A percentile compares a stretch with the other conserved stretches of the same genome.
These are phyloP conservation scores for Apiotrichum mycotoxinovorans DNA, from an alignment of 1,284 basidiomycete genomes.

Conservation along the genomic window DNA sequence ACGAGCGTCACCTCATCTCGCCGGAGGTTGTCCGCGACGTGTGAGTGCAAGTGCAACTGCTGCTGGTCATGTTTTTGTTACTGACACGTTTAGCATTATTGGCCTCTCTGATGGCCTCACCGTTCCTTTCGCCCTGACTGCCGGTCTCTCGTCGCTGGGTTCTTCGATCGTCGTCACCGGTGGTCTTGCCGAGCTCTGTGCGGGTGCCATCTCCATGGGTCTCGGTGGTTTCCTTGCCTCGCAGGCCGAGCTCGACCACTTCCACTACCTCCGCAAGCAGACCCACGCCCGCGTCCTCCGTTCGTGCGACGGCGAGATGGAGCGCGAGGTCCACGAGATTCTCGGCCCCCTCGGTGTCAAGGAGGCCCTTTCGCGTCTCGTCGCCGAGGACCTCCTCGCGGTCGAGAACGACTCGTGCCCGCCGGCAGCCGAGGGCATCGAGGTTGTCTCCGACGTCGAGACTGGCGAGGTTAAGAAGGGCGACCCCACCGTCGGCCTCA, in stretches of 20 bases:
- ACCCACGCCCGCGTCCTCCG: constrained; percentile 78
- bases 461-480: constrained; percentile 57
- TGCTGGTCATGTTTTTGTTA: background rate
- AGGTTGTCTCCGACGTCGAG: constrained; percentile 59
- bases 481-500: constrained; percentile 65
- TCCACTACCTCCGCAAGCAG: constrained; percentile 70
- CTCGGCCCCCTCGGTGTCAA: constrained; percentile 86
- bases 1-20: constrained; percentile 50
- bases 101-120: constrained; percentile 95
- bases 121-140: constrained; percentile 82
- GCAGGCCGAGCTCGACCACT: constrained; percentile 92
- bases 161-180: constrained; percentile 85
- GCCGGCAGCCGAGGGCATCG: constrained; percentile 24
- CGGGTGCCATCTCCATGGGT: constrained; percentile 93
- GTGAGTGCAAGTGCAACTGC: constrained; percentile 27
- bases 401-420: constrained; percentile 56
- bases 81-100: constrained; percentile 64
- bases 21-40: constrained; percentile 52
- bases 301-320: constrained; percentile 89
- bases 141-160: constrained; percentile 81
- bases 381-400: constrained; percentile 68
- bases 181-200: constrained; percentile 85
- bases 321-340: constrained; percentile 85
- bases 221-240: constrained; percentile 96
- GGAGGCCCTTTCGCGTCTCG: constrained; percentile 69